Evolutionary conservation across 2,329 filamentous ascomycete species (phyloP).

Genomic region (Trichoderma hamatum): DNA sequence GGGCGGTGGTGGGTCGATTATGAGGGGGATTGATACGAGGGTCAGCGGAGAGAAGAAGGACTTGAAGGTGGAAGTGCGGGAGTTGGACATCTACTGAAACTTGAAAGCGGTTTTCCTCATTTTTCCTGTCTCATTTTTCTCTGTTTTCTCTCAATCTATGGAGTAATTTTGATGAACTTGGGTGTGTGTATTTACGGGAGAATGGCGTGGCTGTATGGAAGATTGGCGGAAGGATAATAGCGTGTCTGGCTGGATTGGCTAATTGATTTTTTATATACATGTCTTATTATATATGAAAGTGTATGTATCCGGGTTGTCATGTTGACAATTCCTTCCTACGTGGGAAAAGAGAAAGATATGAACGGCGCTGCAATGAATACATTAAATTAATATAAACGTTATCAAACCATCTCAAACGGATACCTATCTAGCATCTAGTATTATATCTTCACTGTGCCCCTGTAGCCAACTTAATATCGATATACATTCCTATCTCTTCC

Average conservation of each 20-base stretch:
- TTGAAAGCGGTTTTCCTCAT: background rate
- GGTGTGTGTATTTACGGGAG: background rate
- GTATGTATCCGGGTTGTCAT: background rate
- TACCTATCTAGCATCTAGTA: background rate
- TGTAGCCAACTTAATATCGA: background rate
- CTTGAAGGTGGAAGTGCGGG: constrained; percentile 37
- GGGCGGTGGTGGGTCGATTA: constrained; percentile 33
- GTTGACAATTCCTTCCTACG: too few species aligned
- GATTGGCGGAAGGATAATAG: background rate
- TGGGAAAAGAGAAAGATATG: background rate
- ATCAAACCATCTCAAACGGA: background rate
- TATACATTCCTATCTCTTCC: background rate
- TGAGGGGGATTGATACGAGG: constrained; percentile 37
- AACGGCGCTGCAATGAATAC: background rate
- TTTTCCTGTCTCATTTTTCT: background rate
- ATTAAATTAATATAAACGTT: background rate
- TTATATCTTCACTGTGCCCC: background rate
- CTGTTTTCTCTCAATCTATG: background rate
- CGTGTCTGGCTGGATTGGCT: background rate
- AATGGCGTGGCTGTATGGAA: background rate
- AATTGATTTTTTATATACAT: background rate
- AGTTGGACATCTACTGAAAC: constrained; percentile 42
- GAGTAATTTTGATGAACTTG: background rate
- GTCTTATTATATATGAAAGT: background rate
- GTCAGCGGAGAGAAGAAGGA: constrained; percentile 31